Percentiles rank a stretch among this genome's conserved stretches.
These are phyloP conservation scores for Aspergillus sp. DNA, from an alignment of 2,329 filamentous ascomycete species.

Conservation along the genomic window DNA sequence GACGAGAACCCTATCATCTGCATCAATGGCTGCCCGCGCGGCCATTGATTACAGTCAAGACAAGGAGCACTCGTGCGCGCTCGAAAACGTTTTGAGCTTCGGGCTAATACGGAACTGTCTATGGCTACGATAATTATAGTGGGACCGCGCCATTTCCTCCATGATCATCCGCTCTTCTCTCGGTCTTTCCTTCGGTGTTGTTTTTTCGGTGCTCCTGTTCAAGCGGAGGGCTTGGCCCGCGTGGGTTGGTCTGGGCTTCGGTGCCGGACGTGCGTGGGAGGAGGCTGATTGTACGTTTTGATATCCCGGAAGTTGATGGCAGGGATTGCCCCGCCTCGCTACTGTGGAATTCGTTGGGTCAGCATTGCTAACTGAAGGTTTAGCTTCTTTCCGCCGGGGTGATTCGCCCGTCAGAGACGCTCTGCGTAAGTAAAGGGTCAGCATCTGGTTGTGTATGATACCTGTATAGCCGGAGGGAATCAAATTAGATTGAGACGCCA, in stretches of 20 bases:
- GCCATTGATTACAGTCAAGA: neutral
- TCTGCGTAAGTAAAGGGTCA: conserved; percentile 31
- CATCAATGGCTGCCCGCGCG: neutral
- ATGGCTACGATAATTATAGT: conserved; percentile 55
- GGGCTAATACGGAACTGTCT: conserved; percentile 18
- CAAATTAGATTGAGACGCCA: conserved; percentile 12
- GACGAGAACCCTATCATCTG: neutral
- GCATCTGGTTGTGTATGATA: conserved; percentile 35
- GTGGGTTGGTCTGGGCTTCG: conserved; percentile 91
- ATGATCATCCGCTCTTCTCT: conserved; percentile 95
- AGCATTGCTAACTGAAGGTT: conserved; percentile 13
- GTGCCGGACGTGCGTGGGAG: conserved; percentile 94
- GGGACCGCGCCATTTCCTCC: conserved; percentile 97
- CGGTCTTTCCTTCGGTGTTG: conserved; percentile 93
- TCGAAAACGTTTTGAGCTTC: neutral
- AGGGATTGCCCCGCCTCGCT: neutral
- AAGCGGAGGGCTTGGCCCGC: conserved; percentile 97
- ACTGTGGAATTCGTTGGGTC: neutral
- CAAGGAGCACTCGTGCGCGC: neutral
- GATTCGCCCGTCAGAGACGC: conserved; percentile 41
- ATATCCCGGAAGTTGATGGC: conserved; percentile 2
- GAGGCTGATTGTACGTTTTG: conserved; percentile 79
- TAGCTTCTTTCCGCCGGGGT: conserved; percentile 46
- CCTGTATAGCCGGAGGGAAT: conserved; percentile 34
- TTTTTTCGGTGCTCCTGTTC: conserved; percentile 98